Evolutionary conservation across 495 filamentous ascomycete genomes (phyloP), one percentile per base, ranked within the genome.

Genomic region (Trichoderma asperelloides): DNA sequence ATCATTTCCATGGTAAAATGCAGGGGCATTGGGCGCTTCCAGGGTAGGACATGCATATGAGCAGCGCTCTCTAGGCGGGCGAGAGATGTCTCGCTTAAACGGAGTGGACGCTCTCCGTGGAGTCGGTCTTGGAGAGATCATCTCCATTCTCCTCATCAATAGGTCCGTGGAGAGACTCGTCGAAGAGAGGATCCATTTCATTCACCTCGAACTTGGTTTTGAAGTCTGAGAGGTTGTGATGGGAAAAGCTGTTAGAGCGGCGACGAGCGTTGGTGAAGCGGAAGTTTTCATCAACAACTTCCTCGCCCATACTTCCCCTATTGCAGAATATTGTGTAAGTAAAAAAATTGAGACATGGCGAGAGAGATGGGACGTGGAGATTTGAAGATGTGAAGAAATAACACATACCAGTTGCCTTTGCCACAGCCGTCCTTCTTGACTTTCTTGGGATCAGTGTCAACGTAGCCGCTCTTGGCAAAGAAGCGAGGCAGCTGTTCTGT

Each of bases 371-470:
- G 40, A 69, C 27, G 9, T n/a, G n/a, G n/a, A n/a, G n/a, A n/a
- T n/a, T 2, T 15, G 27, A 43, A 23, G 39, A 41, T 28, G 63
- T 60, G 23, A 51, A 62, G 55, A 57, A 62, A 28, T 51, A 39
- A 49, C 23, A 75, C 87, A 77, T 85, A 97, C 94, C 94, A 98
- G 77, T 97, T 97, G 75, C 88, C 91, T 77, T 92, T 95, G 51
- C 94, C 94, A 64, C 86, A 90, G 64, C 94, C 94, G 69, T 96
- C 90, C 83, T 98, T 98, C 88, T 97, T 97, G 70, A 89, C 90
- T 85, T 95, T 95, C 78, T 91, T 91, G 49, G 94, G 95, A 73
- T 96, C 89, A 70, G 81, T 79, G 73, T 92, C 93, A 71, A 87
- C 80, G 72, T 88, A 90, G 70, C 94, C 95, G 40, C 85, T 78